Evolutionary conservation across 1,284 basidiomycete genomes (phyloP).

Genomic region (Puccinia coronata): DNA sequence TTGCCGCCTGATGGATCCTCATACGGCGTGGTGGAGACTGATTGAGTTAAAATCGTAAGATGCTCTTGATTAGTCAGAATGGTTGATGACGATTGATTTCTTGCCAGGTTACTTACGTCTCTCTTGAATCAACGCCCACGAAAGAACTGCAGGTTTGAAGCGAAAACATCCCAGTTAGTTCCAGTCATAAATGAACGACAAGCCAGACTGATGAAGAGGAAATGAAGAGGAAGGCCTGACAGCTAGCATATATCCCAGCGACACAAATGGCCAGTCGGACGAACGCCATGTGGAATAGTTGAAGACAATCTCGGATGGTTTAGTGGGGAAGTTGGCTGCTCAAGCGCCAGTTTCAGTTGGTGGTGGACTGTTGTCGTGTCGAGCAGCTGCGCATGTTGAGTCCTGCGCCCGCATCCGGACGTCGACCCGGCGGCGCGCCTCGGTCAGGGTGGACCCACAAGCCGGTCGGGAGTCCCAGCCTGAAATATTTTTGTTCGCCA

Average conservation of each 20-base stretch:
- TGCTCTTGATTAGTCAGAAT: neutral
- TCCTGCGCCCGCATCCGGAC: neutral
- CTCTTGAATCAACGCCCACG: conserved; percentile 48
- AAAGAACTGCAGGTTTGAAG: conserved; percentile 26
- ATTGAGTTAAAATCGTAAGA: neutral
- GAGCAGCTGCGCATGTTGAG: neutral
- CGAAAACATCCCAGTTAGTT: too few species aligned
- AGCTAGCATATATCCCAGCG: conserved; percentile 43
- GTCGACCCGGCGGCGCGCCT: too few species aligned
- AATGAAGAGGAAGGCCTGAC: conserved; percentile 8
- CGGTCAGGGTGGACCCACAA: neutral
- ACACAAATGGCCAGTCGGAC: conserved; percentile 36
- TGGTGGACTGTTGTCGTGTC: conserved; percentile 6
- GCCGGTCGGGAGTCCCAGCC: conserved; percentile 44
- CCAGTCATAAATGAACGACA: neutral
- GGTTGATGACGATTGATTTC: too few species aligned
- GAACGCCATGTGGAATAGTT: conserved; percentile 24
- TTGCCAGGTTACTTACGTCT: conserved; percentile 24
- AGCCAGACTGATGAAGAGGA: neutral
- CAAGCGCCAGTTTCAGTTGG: neutral
- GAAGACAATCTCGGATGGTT: neutral
- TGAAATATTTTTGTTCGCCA: neutral
- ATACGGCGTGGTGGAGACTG: conserved; percentile 47
- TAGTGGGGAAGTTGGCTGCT: neutral
- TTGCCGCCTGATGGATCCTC: conserved; percentile 51